Evolutionary conservation across 768 basidiomycete species (phyloP), one percentile per base, ranked within the genome.

Genomic region (Suillus bovinus): DNA sequence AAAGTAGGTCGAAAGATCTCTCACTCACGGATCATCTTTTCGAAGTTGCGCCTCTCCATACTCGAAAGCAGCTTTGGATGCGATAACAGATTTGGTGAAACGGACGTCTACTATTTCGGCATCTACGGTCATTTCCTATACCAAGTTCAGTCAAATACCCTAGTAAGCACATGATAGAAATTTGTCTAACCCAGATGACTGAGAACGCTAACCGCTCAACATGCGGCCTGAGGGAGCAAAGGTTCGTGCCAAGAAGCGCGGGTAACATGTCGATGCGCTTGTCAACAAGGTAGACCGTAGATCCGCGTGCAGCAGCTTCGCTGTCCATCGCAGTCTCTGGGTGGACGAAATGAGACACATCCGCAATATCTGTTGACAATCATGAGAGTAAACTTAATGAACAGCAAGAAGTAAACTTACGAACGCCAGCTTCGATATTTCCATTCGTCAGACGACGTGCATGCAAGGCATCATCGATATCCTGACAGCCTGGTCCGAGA

Each of bases 191-290:
- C 96, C 97, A 99, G 59, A 99, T 91, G 13, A 88, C 91, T 0
- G 94, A 96, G 72, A 99, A 99, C 2, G 96, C 97, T 52, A 99
- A 75, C 31, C 97, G 82, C 76, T 99, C 97, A 7, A 99, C 96
- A 68, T 90, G 84, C 0, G 96, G 94, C 53, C 96, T 77, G 42
- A 99, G 80, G 5, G 94, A 96, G 72, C 97, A 99, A 13, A 99
- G 77, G 69, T 99, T 99, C 1, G 96, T 99, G 1, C 97, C 97
- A 7, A 99, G 81, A 10, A 99, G 81, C 4, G 88, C 80, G 0
- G 97, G 97, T 54, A 99, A 81, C 97, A 99, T 99, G 78, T 99
- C 97, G 57, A 99, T 94, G 38, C 96, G 92, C 75, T 96, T 96
- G 80, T 99, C 96, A 6, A 99, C 96, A 2, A 99, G 85, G 73